Percentiles rank a stretch among this genome's conserved stretches.
Evolutionary conservation across 2,329 filamentous ascomycete genomes (phyloP).

Genomic region (Madurella mycetomatis): DNA sequence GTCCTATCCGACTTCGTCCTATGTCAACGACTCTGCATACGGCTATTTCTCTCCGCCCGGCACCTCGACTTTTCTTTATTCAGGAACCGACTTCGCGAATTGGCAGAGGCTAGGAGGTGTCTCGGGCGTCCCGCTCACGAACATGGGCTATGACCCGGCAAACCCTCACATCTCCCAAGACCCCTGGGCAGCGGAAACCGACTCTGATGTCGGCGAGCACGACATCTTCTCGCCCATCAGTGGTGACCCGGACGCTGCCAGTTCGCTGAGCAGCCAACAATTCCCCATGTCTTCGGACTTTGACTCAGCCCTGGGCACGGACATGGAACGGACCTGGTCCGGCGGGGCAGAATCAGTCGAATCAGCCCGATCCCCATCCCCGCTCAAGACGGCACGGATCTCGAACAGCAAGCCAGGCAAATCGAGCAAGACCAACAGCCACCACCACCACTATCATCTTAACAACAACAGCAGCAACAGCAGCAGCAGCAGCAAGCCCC

Average conservation of each 20-base stretch:
- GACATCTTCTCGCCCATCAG: slow-evolving; percentile 4
- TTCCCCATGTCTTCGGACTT: not conserved
- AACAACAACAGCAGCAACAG: too few relatives aligned
- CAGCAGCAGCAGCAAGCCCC: not conserved
- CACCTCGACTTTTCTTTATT: not conserved
- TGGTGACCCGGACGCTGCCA: not conserved
- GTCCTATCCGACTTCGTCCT: too few relatives aligned
- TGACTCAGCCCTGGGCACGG: not conserved
- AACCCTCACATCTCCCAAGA: not conserved
- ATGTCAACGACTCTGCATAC: too few relatives aligned
- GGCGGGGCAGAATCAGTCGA: not conserved
- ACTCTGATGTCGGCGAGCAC: slow-evolving; percentile 1
- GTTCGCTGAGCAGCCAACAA: not conserved
- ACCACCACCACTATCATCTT: too few relatives aligned
- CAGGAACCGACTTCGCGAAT: not conserved
- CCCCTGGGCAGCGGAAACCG: slow-evolving; percentile 10
- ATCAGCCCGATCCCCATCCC: too few relatives aligned
- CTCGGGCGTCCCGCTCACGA: not conserved
- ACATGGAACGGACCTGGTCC: slow-evolving; percentile 2
- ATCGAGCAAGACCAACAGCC: not conserved
- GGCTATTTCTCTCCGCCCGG: too few relatives aligned
- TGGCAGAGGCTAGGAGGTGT: slow-evolving; percentile 1
- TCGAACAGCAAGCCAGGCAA: not conserved
- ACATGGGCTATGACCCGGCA: not conserved
- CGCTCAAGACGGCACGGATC: too few relatives aligned